Evolutionary conservation across 2,329 filamentous ascomycete species (phyloP).

Genomic region (Hymenoscyphus infarciens): DNA sequence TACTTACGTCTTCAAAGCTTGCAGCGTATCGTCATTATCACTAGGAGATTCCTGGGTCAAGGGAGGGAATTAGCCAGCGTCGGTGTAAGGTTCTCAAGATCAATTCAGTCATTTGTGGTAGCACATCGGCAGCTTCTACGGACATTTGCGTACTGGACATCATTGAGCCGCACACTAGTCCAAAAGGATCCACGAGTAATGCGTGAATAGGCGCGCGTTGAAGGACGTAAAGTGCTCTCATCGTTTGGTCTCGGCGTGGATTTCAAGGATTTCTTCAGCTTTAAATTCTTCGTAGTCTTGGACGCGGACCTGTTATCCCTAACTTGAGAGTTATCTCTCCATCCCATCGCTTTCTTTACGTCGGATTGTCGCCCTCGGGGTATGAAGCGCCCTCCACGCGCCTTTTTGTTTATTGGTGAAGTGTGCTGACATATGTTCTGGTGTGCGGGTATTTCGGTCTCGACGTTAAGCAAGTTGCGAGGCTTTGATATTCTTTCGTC

Average conservation of each 20-base stretch:
- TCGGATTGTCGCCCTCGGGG: not conserved
- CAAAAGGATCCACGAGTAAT: not conserved
- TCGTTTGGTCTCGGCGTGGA: not conserved
- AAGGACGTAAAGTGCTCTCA: no score
- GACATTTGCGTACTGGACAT: no score
- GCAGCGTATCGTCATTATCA: no score
- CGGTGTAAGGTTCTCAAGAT: not conserved
- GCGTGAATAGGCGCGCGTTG: not conserved
- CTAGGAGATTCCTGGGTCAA: no score
- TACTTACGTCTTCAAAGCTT: no score
- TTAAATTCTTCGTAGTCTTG: not conserved
- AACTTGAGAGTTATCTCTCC: not conserved
- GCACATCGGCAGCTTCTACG: not conserved
- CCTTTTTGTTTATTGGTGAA: not conserved
- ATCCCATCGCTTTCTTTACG: not conserved
- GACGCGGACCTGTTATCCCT: no score
- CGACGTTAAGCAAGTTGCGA: no score
- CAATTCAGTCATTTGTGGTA: not conserved
- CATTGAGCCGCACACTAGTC: no score
- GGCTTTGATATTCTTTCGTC: no score
- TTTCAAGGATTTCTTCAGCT: not conserved
- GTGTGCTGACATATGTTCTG: no score
- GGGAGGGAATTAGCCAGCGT: no score
- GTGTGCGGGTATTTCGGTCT: no score
- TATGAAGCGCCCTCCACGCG: not conserved